Percentiles rank a stretch among this genome's conserved stretches.
Conservation (phyloP, 495 filamentous ascomycete genomes). For the Daldinia grandis region DNA sequence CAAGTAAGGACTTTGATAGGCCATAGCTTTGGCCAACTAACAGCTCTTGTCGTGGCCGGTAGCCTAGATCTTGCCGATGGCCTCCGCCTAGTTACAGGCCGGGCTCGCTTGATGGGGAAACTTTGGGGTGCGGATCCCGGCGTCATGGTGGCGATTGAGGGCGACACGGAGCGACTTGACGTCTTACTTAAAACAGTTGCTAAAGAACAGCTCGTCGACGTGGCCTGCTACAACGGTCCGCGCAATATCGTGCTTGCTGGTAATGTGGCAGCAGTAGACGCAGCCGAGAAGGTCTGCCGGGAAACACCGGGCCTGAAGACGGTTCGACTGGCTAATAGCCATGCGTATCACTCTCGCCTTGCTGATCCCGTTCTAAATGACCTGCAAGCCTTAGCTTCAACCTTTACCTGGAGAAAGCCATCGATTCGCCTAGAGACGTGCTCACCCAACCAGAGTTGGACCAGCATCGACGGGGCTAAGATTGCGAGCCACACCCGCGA, state of each 20-base stretch:
- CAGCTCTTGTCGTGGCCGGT: conserved; percentile 50
- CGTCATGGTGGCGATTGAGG: conserved; percentile 56
- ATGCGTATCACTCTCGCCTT: conserved; percentile 57
- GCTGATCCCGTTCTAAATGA: conserved; percentile 48
- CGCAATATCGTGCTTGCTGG: conserved; percentile 49
- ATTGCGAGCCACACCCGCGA: conserved; percentile 44
- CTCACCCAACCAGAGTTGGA: conserved; percentile 20
- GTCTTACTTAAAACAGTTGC: conserved; percentile 2
- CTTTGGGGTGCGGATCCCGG: conserved; percentile 60
- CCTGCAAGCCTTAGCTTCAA: conserved; percentile 37
- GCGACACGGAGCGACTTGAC: conserved; percentile 9
- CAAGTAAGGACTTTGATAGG: conserved; percentile 52
- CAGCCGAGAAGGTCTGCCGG: conserved; percentile 21
- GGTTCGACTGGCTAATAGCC: conserved; percentile 48
- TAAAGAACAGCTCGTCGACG: conserved; percentile 6
- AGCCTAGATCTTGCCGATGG: conserved; percentile 38
- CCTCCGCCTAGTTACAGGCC: conserved; percentile 52
- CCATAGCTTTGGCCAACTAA: conserved; percentile 64
- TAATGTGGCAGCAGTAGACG: conserved; percentile 32
- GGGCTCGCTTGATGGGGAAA: conserved; percentile 55
- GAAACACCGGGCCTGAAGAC: conserved; percentile 12
- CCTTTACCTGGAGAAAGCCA: conserved; percentile 43
- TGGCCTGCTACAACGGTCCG: conserved; percentile 55
- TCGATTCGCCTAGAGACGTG: conserved; percentile 48
- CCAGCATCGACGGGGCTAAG: conserved; percentile 2